Evolutionary conservation across 2,329 filamentous ascomycete species (phyloP).

Genomic region (Colletotrichum tofieldiae): DNA sequence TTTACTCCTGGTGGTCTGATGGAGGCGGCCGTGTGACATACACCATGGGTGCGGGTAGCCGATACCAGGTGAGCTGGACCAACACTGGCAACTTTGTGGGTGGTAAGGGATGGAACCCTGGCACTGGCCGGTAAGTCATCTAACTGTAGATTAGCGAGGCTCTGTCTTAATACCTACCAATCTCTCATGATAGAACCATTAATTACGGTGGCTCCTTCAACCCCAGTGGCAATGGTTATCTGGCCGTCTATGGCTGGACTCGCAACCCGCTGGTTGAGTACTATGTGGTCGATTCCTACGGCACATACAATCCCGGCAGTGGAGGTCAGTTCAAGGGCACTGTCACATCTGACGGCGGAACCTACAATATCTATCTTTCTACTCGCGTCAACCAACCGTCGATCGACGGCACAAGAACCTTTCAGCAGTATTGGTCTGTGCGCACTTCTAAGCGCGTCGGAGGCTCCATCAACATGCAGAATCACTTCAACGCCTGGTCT

Average conservation of each 20-base stretch:
- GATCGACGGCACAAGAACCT: conserved; percentile 64
- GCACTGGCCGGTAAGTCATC: conserved; percentile 53
- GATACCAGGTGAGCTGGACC: conserved; percentile 63
- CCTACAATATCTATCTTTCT: conserved; percentile 55
- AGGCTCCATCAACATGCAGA: conserved; percentile 65
- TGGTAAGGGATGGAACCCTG: conserved; percentile 72
- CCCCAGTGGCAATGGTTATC: conserved; percentile 57
- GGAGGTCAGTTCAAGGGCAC: conserved; percentile 52
- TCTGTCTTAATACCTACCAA: background rate
- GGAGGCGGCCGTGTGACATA: conserved; percentile 58
- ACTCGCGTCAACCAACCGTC: conserved; percentile 59
- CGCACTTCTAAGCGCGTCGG: conserved; percentile 62
- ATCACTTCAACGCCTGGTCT: conserved; percentile 70
- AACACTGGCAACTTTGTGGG: conserved; percentile 68
- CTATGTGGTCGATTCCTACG: conserved; percentile 61
- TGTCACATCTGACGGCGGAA: conserved; percentile 53
- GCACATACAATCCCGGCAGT: conserved; percentile 59
- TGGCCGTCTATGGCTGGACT: conserved; percentile 62
- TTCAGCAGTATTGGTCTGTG: conserved; percentile 68
- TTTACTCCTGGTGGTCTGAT: conserved; percentile 63
- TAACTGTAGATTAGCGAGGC: background rate
- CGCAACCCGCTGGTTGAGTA: conserved; percentile 57
- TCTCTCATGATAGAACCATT: conserved; percentile 32
- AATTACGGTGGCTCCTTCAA: conserved; percentile 50
- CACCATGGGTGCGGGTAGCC: conserved; percentile 59